phyloP scores from a whole-genome alignment of 495 filamentous ascomycete species.

The Apodospora peruviana region DNA sequence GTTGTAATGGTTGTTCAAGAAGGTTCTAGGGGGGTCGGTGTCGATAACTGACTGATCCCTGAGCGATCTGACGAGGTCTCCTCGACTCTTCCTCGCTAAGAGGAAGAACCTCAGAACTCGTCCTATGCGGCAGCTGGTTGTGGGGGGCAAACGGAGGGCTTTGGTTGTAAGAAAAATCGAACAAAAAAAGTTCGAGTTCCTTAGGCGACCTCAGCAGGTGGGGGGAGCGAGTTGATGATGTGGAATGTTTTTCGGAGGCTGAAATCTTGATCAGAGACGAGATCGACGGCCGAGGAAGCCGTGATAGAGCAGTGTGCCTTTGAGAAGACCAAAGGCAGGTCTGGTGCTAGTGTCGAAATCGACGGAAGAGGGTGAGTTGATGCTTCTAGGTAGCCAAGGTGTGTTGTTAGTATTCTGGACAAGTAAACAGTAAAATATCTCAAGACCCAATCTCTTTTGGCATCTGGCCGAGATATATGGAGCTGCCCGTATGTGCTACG shows the following conservation, averaged over 20 bases:
- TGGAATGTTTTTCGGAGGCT: conserved; percentile 56
- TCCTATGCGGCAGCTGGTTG: conserved; percentile 98
- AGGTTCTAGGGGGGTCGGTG: conserved; percentile 84
- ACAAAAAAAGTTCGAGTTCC: conserved; percentile 39
- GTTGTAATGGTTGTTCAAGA: conserved; percentile 13
- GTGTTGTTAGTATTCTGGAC: too few relatives aligned
- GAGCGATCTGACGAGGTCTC: conserved; percentile 77
- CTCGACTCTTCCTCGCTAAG: conserved; percentile 90
- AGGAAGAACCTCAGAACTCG: conserved; percentile 93
- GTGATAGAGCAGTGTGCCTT: conserved; percentile 60
- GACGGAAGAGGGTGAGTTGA: background rate
- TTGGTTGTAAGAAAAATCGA: conserved; percentile 53
- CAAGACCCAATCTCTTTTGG: too few relatives aligned
- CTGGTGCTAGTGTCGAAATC: conserved; percentile 7
- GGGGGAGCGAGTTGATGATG: conserved; percentile 54
- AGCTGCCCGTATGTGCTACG: too few relatives aligned
- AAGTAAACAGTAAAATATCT: too few relatives aligned
- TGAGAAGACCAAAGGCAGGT: conserved; percentile 63
- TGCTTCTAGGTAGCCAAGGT: background rate
- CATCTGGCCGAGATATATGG: too few relatives aligned
- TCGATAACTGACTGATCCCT: conserved; percentile 68
- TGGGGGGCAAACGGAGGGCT: conserved; percentile 48
- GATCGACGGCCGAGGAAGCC: conserved; percentile 61
- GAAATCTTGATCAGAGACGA: conserved; percentile 77
- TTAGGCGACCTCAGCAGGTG: conserved; percentile 48